Evolutionary conservation across 75 land plant species (phyloP).

Genomic region (Picea glauca): DNA sequence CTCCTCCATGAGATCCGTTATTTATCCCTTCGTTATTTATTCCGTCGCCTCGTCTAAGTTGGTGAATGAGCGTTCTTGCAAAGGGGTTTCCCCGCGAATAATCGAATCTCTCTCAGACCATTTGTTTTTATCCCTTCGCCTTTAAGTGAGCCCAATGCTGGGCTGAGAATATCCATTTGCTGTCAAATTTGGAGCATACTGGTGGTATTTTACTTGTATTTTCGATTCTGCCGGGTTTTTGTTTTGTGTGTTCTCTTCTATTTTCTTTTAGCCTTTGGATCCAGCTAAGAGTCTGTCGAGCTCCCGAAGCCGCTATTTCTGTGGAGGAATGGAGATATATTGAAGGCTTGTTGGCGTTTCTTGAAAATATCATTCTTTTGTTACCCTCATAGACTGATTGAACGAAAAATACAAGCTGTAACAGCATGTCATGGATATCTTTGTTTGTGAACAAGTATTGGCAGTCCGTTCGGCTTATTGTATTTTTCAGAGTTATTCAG

Average conservation of each 20-base stretch:
- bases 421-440: slow-evolving; percentile 8
- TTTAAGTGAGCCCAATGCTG: background rate
- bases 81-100: too few species aligned
- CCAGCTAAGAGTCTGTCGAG: background rate
- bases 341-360: too few species aligned
- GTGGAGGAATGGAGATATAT: background rate
- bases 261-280: background rate
- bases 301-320: background rate
- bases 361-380: background rate
- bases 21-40: too few species aligned
- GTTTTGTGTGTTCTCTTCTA: background rate
- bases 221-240: background rate
- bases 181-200: background rate
- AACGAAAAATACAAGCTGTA: background rate
- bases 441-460: slow-evolving; percentile 3
- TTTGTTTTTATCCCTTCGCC: too few species aligned
- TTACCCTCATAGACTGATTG: background rate
- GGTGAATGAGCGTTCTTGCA: too few species aligned
- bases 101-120: too few species aligned
- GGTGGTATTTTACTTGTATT: background rate
- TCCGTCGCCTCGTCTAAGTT: too few species aligned
- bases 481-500: slow-evolving; percentile 9
- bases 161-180: background rate
- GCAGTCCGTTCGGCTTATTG: slow-evolving; percentile 8
- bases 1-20: too few species aligned